These are phyloP conservation scores for Aspergillus floridensis DNA, from an alignment of 2,329 filamentous ascomycete genomes.

Conservation along the genomic window DNA sequence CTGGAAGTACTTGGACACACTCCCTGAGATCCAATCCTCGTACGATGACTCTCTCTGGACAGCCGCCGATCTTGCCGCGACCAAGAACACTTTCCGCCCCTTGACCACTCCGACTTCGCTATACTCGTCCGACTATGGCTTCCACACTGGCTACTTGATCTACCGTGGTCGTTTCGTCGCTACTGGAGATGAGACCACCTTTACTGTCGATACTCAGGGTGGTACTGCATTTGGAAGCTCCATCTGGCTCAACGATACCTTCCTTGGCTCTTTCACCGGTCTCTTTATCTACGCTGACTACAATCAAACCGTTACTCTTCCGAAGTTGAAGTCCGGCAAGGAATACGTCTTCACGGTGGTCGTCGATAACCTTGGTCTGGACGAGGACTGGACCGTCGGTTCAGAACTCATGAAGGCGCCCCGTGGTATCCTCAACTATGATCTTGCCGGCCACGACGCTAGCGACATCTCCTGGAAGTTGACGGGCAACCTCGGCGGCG, in stretches of 20 bases:
- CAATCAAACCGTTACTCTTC: conserved; percentile 58
- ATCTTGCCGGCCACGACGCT: conserved; percentile 39
- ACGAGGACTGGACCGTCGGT: conserved; percentile 64
- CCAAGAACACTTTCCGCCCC: conserved; percentile 58
- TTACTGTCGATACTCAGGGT: conserved; percentile 62
- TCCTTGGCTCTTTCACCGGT: conserved; percentile 64
- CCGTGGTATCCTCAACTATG: conserved; percentile 52
- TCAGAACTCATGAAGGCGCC: conserved; percentile 58
- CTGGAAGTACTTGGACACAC: conserved; percentile 69
- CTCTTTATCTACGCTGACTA: conserved; percentile 49
- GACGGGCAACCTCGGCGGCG: conserved; percentile 59
- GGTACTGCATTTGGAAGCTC: conserved; percentile 66
- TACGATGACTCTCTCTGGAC: conserved; percentile 72
- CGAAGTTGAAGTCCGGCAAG: conserved; percentile 51
- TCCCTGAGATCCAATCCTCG: conserved; percentile 63
- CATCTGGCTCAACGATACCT: conserved; percentile 63
- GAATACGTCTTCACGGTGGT: conserved; percentile 65
- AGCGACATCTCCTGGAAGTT: conserved; percentile 52
- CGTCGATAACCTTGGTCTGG: conserved; percentile 70
- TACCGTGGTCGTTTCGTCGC: conserved; percentile 70
- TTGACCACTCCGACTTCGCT: conserved; percentile 65
- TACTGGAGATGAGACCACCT: conserved; percentile 56
- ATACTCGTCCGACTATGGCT: conserved; percentile 71
- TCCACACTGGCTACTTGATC: conserved; percentile 65
- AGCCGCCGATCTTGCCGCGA: conserved; percentile 55